Percentiles rank a stretch among this genome's conserved stretches.
Evolutionary conservation across 371 early-diverging fungal genomes (phyloP).

Genomic region (Apophysomyces elegans): DNA sequence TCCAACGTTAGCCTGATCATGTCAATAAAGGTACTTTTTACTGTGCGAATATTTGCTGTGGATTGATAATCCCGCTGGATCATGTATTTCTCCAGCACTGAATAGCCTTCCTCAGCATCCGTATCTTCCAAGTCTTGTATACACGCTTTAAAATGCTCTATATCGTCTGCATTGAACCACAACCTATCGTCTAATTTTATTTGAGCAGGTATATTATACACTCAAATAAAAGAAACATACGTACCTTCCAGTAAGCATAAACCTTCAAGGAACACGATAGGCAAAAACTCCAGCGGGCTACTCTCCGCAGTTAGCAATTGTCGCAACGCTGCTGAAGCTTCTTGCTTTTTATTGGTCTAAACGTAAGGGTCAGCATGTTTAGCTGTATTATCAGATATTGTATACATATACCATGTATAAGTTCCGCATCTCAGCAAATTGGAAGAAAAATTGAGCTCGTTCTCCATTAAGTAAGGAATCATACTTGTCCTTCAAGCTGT

Average conservation of each 20-base stretch:
- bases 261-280: not conserved
- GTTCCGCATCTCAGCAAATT: not conserved
- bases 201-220: not conserved
- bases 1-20: conserved; percentile 2
- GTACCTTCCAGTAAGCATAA: conserved; percentile 6
- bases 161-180: not conserved
- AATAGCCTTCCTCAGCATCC: conserved; percentile 1
- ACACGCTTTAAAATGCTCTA: not conserved
- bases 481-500: not conserved
- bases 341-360: not conserved
- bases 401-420: not conserved
- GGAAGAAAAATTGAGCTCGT: not conserved
- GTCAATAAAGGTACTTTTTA: conserved; percentile 6
- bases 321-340: not conserved
- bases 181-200: not conserved
- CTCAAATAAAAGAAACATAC: not conserved
- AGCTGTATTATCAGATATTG: not conserved
- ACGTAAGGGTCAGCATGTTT: not conserved
- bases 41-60: not conserved
- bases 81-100: conserved; percentile 1
- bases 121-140: not conserved
- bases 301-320: not conserved
- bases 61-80: not conserved
- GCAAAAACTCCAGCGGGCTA: not conserved
- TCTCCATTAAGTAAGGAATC: not conserved